These are phyloP conservation scores for Nitzschia sp. DNA, from an alignment of 108 stramenopile species.

Conservation along the genomic window DNA sequence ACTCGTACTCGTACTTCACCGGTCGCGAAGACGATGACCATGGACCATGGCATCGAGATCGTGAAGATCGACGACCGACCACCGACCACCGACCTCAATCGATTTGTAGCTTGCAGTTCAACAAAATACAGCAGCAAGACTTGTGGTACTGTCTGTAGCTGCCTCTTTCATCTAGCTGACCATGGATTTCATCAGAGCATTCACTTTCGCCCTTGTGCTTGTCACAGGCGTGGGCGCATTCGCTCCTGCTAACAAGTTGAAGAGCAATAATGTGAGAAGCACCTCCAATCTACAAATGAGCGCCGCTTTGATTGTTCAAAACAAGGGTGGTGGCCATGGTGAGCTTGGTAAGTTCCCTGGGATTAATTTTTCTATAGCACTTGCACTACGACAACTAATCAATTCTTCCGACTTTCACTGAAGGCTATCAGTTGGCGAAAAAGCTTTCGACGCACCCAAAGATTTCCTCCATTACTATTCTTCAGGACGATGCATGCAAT, in stretches of 20 bases:
- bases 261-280: not conserved
- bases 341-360: slow-evolving; percentile 56
- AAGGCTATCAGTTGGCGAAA: slow-evolving; percentile 77
- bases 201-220: not conserved
- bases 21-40: too few species aligned
- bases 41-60: too few species aligned
- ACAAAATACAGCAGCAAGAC: too few species aligned
- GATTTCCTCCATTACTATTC: slow-evolving; percentile 80
- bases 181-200: not conserved
- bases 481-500: slow-evolving; percentile 83
- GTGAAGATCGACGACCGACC: too few species aligned
- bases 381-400: too few species aligned
- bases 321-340: slow-evolving; percentile 88
- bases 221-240: not conserved
- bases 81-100: too few species aligned
- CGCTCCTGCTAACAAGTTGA: not conserved
- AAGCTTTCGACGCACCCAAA: slow-evolving; percentile 51
- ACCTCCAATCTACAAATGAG: slow-evolving; percentile 7
- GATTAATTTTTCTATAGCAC: too few species aligned
- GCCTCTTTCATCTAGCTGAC: too few species aligned
- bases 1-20: too few species aligned
- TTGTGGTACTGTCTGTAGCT: too few species aligned
- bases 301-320: slow-evolving; percentile 82
- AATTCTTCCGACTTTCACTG: too few species aligned
- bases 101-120: too few species aligned